A percentile compares a stretch with the other conserved stretches of the same genome.
phyloP scores from a whole-genome alignment of 73 alveolate genomes.

The Paramecium sexaurelia region DNA sequence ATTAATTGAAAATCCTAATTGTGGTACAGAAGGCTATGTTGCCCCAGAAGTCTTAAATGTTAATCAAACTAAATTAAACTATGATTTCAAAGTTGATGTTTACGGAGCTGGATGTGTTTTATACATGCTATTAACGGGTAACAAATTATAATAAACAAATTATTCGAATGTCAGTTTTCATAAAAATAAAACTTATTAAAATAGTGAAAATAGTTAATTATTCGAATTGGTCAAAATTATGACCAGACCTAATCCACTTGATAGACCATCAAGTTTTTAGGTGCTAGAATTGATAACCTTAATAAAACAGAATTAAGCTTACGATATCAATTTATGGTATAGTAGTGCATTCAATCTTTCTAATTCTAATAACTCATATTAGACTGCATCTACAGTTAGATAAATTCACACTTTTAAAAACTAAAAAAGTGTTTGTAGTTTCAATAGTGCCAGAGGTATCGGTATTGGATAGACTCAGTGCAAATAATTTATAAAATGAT shows the following conservation, averaged over 20 bases:
- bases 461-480: neutral
- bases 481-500: neutral
- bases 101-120: conserved; percentile 23
- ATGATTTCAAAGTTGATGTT: conserved; percentile 43
- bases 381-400: neutral
- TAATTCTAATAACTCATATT: neutral
- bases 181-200: neutral
- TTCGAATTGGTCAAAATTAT: neutral
- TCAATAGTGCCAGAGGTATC: neutral
- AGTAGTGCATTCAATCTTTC: neutral
- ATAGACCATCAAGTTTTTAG: conserved; percentile 8
- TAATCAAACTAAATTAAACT: neutral
- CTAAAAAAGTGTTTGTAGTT: neutral
- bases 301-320: neutral
- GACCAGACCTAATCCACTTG: neutral
- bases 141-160: neutral
- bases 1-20: conserved; percentile 33
- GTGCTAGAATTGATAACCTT: neutral
- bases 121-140: neutral
- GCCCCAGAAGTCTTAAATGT: conserved; percentile 56
- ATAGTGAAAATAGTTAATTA: neutral
- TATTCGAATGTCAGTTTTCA: neutral
- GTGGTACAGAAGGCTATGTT: conserved; percentile 38
- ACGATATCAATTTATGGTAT: neutral
- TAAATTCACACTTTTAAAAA: neutral